Evolutionary conservation across 371 early-diverging fungal species (phyloP), one percentile per base, ranked within the genome.

Genomic region (Paraphysoderma sedebokerense): DNA sequence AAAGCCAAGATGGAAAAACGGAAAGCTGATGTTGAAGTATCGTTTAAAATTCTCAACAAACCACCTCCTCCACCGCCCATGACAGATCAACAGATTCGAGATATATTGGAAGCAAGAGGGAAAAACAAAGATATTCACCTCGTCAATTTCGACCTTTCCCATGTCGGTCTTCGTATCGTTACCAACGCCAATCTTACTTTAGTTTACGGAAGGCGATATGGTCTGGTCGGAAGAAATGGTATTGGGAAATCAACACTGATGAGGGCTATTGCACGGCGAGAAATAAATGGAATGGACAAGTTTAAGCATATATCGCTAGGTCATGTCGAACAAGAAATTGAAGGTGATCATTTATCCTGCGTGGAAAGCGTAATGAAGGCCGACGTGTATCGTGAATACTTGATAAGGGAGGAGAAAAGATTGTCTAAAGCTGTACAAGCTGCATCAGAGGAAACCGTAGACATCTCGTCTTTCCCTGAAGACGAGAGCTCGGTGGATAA

Each of bases 151-250:
- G 96, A 95, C 59, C 87, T 95, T 42, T 82, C 85, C 23, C 88
- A 85, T 74, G 87, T 86, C 38, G 92, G 95, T 33, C 85, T 87
- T 63, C 81, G 81, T 58, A 93, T 98, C 51, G 70, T 98, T 24
- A 84, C 79, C 35, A 82, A 86, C 59, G 79, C 93, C 47, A 76
- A 62, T 51, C 56, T 98, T 32, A 80, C 76, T 5, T 57, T 98
- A 56, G 74, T 77, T 17, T 87, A 78, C 68, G 93, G 95, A 29
- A 77, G 96, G 49, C 72, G 93, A 38, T 95, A 96, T 65, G 96
- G 96, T 62, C 74, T 99, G 15, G 85, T 98, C 15, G 99, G 99
- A 52, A 81, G 85, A 54, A 99, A 98, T 77, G 99, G 99, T 74
- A 84, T 92, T 36, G 90, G 90, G 57, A 99, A 99, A 69, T 92